Evolutionary conservation across 2,329 filamentous ascomycete species (phyloP), one percentile per base, ranked within the genome.

Genomic region (Cryphonectria carpinicola): DNA sequence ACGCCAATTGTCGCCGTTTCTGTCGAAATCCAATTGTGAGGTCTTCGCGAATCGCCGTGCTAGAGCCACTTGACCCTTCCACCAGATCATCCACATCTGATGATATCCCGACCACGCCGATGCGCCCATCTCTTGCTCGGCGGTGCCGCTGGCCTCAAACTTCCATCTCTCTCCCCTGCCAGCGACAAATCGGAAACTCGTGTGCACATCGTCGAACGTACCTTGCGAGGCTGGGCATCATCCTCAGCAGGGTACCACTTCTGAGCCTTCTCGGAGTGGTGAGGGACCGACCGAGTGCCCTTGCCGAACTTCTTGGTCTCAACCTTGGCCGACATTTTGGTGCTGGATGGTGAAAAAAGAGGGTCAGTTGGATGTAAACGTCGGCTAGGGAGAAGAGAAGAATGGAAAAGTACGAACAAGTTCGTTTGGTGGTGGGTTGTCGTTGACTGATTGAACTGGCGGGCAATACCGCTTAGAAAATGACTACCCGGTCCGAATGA

Each of bases 221-320:
- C 96, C 93, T 97, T 95, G 91, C 95, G 97, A 81, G 90, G 89
- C 86, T 92, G 87, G 83, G 89, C 83, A 82, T 95, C 93, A 86
- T 98, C 95, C 85, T 97, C 93, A 83, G 94, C 93, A 84, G 94
- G 93, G 88, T 99, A 99, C 94, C 95, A 99, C 89, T 98, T 98
- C 89, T 93, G 91, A 81, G 95, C 95, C 93, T 97, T 97, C 86
- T 97, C 90, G 82, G 89, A 88, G 85, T 88, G 85, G 85, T 93
- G 90, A 84, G 93, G 94, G 85, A 98, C 92, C 85, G 92, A 89
- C 88, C 95, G 92, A 88, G 93, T 93, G 87, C 93, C 93, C 90
- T 96, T 96, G 88, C 94, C 94, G 90, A 97, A 98, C 89, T 93
- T 95, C 93, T 97, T 97, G 82, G 91, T 93, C 80, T 84, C 85